A percentile compares a stretch with the other conserved stretches of the same genome.
Conservation (phyloP, 169 alveolate genomes). For the Plasmodium relictum region DNA sequence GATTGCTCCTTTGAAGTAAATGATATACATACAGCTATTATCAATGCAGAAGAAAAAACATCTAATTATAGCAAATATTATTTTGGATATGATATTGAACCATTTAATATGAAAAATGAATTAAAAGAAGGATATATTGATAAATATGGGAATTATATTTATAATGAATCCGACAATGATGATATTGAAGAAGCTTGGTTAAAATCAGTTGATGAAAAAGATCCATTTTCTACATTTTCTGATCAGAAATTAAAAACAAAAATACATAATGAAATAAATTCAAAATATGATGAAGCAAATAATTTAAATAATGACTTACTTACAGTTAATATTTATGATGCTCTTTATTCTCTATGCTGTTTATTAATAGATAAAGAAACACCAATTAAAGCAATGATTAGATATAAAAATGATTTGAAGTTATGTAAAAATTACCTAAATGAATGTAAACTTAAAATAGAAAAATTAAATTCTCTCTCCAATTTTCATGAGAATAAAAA, state of each 20-base stretch:
- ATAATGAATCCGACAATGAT: slow-evolving; percentile 32
- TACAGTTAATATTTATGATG: slow-evolving; percentile 64
- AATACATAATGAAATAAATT: slow-evolving; percentile 25
- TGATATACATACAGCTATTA: slow-evolving; percentile 46
- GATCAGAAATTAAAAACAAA: slow-evolving; percentile 28
- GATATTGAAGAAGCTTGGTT: slow-evolving; percentile 74
- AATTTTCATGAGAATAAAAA: no score
- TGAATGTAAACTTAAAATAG: slow-evolving; percentile 41
- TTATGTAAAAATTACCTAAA: slow-evolving; percentile 35
- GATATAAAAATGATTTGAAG: slow-evolving; percentile 69
- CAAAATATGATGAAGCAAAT: slow-evolving; percentile 11
- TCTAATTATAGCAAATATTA: slow-evolving; percentile 56
- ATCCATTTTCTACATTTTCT: slow-evolving; percentile 55
- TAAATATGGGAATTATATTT: slow-evolving; percentile 77
- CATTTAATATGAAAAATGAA: slow-evolving; percentile 81
- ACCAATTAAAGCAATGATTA: slow-evolving; percentile 69
- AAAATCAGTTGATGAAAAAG: slow-evolving; percentile 73
- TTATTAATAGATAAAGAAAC: slow-evolving; percentile 69
- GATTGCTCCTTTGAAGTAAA: slow-evolving; percentile 68
- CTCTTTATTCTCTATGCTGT: slow-evolving; percentile 49
- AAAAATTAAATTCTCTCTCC: slow-evolving; percentile 14
- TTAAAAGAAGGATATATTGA: slow-evolving; percentile 81
- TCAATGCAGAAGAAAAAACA: slow-evolving; percentile 68
- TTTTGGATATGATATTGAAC: slow-evolving; percentile 78
- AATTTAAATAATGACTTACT: slow-evolving; percentile 9